Evolutionary conservation across 1,139 yeast genomes (phyloP).

Genomic region (Lodderomyces parapsilosis): DNA sequence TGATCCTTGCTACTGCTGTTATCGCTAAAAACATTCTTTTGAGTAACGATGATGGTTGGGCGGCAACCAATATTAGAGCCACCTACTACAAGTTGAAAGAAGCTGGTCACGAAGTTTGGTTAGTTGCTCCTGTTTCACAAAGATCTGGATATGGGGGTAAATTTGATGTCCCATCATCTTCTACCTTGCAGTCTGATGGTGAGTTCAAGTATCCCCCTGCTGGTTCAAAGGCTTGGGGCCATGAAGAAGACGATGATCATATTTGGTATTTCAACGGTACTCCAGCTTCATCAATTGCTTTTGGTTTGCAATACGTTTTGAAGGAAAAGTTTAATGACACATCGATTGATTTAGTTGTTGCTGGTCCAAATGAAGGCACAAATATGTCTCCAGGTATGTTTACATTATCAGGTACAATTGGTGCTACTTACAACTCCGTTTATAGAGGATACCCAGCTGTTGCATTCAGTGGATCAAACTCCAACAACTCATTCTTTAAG

Average conservation of each 20-base stretch:
- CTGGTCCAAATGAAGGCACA: constrained; percentile 49
- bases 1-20: constrained; percentile 14
- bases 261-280: constrained; percentile 53
- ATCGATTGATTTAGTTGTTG: constrained; percentile 38
- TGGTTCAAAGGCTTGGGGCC: constrained; percentile 50
- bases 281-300: constrained; percentile 44
- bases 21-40: constrained; percentile 49
- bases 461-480: constrained; percentile 46
- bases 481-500: constrained; percentile 43
- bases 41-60: constrained; percentile 62
- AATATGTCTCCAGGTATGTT: constrained; percentile 38
- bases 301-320: constrained; percentile 41
- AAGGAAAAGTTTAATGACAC: constrained; percentile 38
- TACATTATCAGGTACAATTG: constrained; percentile 46
- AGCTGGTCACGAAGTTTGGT: constrained; percentile 52
- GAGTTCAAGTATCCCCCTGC: constrained; percentile 40
- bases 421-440: constrained; percentile 43
- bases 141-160: constrained; percentile 61
- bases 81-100: constrained; percentile 51
- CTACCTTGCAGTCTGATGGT: constrained; percentile 40
- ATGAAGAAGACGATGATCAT: constrained; percentile 40
- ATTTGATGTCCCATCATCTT: constrained; percentile 44
- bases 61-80: constrained; percentile 59
- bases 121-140: constrained; percentile 59
- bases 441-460: constrained; percentile 44